Evolutionary conservation across 2,329 filamentous ascomycete genomes (phyloP), one percentile per base, ranked within the genome.

Genomic region (Chaetomium strumarium): DNA sequence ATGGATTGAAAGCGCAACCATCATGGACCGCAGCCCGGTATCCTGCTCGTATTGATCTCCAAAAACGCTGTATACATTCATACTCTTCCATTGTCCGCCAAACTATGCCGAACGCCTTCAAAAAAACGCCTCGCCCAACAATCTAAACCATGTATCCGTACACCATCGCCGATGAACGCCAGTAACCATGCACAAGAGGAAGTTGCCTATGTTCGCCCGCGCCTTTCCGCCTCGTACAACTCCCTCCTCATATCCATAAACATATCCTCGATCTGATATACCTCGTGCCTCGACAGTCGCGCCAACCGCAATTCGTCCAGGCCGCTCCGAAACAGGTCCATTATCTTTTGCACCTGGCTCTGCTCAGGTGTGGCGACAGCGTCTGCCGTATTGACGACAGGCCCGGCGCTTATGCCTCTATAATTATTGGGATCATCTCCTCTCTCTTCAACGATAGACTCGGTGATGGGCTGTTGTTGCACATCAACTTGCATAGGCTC

Each of bases 191-290:
- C 53, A 48, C 24, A 50, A 46, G 17, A 39, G 5, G 37, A 52
- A 52, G 49, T 40, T 44, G 48, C 45, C 49, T 57, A 60, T 46
- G 71, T 58, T 54, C 76, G 68, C 36, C 79, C 77, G 56, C 86
- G 76, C 62, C 74, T 74, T 62, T 83, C 83, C 14, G 88, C 88
- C 51, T 84, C 81, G 66, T 86, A 87, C 47, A 91, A 76, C 66
- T 86, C 83, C 57, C 80, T 77, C 67, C 87, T 85, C 58, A 92
- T 81, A 66, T 92, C 86, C 72, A 91, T 88, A 64, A 93, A 75
- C 61, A 89, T 72, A 64, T 91, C 85, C 63, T 93, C 88, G 59
- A 93, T 76, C 64, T 85, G 77, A 54, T 83, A 77, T 49, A 90
- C 80, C 55, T 88, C 83, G 11, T 79, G 74, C 11, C 80, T 76